A percentile compares a stretch with the other conserved stretches of the same genome.
Conservation (phyloP, 257 asterid genomes). For the Osmanthus fragrans region DNA sequence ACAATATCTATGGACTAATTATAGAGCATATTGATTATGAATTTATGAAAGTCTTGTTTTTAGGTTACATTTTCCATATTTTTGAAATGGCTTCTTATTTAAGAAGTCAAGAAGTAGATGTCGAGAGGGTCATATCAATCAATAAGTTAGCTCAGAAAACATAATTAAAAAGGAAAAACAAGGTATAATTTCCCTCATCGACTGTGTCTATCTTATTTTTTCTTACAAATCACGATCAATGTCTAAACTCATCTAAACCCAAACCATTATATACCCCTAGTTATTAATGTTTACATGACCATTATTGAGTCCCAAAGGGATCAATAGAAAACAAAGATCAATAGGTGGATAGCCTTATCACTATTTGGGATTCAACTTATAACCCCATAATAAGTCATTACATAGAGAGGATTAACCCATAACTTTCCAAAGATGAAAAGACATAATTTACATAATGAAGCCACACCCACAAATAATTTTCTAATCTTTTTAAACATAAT, state of each 20-base stretch:
- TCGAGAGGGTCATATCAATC: too few species aligned
- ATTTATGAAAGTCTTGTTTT: too few species aligned
- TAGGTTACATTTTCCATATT: too few species aligned
- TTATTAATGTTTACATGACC: too few species aligned
- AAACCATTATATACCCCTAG: not conserved
- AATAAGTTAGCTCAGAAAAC: too few species aligned
- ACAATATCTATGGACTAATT: too few species aligned
- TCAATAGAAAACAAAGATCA: not conserved
- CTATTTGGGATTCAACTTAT: slow-evolving; percentile 37
- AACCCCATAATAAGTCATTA: slow-evolving; percentile 31
- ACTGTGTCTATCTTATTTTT: too few species aligned
- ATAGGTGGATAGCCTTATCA: slow-evolving; percentile 34
- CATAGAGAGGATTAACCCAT: slow-evolving; percentile 1
- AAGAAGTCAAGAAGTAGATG: too few species aligned
- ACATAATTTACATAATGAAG: slow-evolving; percentile 22
- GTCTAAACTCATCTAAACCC: not conserved
- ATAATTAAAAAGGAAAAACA: too few species aligned
- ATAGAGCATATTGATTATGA: too few species aligned
- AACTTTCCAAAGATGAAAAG: slow-evolving; percentile 26
- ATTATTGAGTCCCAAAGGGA: not conserved
- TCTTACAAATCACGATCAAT: not conserved
- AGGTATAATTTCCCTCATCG: too few species aligned
- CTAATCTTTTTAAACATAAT: not conserved
- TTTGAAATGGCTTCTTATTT: too few species aligned
- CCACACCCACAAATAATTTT: not conserved